A percentile compares a stretch with the other conserved stretches of the same genome.
Evolutionary conservation across 2,329 filamentous ascomycete species (phyloP).

Genomic region (Microcyclosporella mali): DNA sequence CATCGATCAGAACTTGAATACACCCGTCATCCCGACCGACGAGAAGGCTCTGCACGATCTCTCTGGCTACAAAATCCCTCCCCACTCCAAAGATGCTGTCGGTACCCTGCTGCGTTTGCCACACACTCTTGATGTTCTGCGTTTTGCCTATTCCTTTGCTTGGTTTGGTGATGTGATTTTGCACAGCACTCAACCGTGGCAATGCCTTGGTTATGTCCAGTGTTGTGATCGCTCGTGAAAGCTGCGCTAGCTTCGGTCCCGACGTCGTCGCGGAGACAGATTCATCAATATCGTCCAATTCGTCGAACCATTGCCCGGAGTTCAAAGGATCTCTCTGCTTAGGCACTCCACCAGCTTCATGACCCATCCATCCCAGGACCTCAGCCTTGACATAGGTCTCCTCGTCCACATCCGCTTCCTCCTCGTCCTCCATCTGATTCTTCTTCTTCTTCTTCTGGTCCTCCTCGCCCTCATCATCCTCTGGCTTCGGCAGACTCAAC

Average conservation of each 20-base stretch:
- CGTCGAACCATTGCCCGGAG: slow-evolving; percentile 25
- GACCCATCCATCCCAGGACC: slow-evolving; percentile 22
- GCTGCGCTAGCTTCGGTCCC: slow-evolving; percentile 16
- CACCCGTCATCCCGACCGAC: slow-evolving; percentile 16
- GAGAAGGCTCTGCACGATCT: slow-evolving; percentile 20
- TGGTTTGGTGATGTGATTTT: slow-evolving; percentile 44
- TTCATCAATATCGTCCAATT: slow-evolving; percentile 18
- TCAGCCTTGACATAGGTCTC: slow-evolving; percentile 5
- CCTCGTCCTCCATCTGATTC: background rate
- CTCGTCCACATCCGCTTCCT: background rate
- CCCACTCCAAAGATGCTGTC: slow-evolving; percentile 22
- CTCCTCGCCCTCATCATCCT: background rate
- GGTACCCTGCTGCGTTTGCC: slow-evolving; percentile 16
- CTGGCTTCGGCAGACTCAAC: slow-evolving; percentile 11
- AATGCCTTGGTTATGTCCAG: slow-evolving; percentile 70
- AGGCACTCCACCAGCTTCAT: slow-evolving; percentile 22
- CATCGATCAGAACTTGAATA: slow-evolving; percentile 25
- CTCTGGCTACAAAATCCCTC: slow-evolving; percentile 5
- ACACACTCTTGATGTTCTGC: slow-evolving; percentile 20
- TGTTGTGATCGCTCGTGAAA: slow-evolving; percentile 67
- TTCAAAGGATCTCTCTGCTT: slow-evolving; percentile 17
- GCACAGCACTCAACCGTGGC: slow-evolving; percentile 55
- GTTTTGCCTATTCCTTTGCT: slow-evolving; percentile 19
- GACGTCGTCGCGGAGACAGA: slow-evolving; percentile 34
- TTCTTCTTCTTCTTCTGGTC: background rate